Percentiles rank a stretch among this genome's conserved stretches.
These are phyloP conservation scores for Centella asiatica DNA, from an alignment of 129 eudicot genomes.

Conservation along the genomic window DNA sequence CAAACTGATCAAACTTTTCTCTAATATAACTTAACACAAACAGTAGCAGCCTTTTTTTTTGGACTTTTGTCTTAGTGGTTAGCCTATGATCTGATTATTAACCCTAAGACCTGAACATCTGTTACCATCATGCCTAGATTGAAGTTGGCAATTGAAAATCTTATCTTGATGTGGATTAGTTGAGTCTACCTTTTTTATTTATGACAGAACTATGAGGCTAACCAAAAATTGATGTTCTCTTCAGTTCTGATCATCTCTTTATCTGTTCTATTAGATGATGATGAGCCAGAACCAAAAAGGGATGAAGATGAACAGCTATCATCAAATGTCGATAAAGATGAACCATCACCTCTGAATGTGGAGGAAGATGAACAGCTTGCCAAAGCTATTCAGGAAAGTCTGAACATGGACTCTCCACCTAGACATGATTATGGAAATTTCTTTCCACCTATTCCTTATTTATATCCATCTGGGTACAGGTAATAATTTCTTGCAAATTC, in stretches of 20 bases:
- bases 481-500: conserved; percentile 2
- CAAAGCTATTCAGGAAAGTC: conserved; percentile 79
- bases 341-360: no score
- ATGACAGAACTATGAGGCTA: not conserved
- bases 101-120: conserved; percentile 4
- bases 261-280: not conserved
- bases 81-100: not conserved
- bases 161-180: no score
- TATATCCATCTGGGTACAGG: conserved; percentile 59
- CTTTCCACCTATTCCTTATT: conserved; percentile 49
- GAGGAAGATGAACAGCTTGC: conserved; percentile 91
- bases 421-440: conserved; percentile 47
- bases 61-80: not conserved
- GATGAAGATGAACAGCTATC: not conserved
- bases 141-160: no score
- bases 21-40: not conserved
- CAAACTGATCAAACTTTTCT: not conserved
- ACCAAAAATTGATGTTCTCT: not conserved
- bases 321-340: no score
- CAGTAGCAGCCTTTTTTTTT: no score
- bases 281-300: not conserved
- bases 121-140: conserved; percentile 21
- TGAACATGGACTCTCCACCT: conserved; percentile 58
- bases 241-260: not conserved
- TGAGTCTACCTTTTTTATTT: not conserved